Evolutionary conservation across 1,284 basidiomycete species (phyloP).

Genomic region (Irpex sp.): DNA sequence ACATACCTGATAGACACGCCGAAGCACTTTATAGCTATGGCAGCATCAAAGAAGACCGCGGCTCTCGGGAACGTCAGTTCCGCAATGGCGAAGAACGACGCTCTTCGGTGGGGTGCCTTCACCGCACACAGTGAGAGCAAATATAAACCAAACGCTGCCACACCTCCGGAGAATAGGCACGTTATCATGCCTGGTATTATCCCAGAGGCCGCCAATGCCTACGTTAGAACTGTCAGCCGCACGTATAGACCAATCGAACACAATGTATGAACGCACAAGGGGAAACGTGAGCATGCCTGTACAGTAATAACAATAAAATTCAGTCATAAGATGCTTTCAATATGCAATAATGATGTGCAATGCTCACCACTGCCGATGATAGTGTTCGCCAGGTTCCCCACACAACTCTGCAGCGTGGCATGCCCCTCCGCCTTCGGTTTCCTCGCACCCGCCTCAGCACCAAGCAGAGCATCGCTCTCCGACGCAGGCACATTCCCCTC

Average conservation of each 20-base stretch:
- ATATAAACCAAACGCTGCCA: conserved; percentile 87
- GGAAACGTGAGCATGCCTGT: conserved; percentile 83
- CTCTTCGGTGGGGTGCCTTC: conserved; percentile 68
- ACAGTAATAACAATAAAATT: background rate
- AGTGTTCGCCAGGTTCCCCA: conserved; percentile 81
- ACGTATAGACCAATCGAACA: conserved; percentile 1
- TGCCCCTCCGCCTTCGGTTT: conserved; percentile 49
- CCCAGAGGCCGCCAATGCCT: conserved; percentile 85
- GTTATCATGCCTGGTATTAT: conserved; percentile 86
- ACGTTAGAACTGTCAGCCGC: conserved; percentile 17
- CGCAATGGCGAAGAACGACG: conserved; percentile 88
- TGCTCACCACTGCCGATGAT: conserved; percentile 83
- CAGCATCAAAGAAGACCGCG: conserved; percentile 85
- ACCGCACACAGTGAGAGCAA: conserved; percentile 85
- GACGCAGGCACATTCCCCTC: conserved; percentile 9
- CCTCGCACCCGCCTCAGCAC: conserved; percentile 33
- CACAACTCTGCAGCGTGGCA: conserved; percentile 61
- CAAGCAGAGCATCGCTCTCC: conserved; percentile 50
- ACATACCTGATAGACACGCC: conserved; percentile 90
- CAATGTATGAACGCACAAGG: conserved; percentile 43
- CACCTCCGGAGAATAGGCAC: conserved; percentile 81
- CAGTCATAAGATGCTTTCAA: background rate
- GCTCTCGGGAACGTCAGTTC: conserved; percentile 83
- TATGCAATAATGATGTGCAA: background rate
- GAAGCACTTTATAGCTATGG: conserved; percentile 96